A percentile compares a stretch with the other conserved stretches of the same genome.
Conservation (phyloP, 129 eudicot species). For the Silybum marianum region DNA sequence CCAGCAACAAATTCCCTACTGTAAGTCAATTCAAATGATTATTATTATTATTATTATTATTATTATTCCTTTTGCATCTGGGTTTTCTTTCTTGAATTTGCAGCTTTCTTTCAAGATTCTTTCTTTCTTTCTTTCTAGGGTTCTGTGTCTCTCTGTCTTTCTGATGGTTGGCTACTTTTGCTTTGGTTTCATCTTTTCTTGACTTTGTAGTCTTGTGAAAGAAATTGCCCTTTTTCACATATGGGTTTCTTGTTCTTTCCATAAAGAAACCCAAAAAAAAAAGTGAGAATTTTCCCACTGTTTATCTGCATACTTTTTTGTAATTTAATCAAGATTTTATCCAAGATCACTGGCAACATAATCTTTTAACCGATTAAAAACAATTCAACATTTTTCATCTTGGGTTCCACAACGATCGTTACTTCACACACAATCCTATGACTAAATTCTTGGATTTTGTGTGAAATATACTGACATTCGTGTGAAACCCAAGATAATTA, state of each 20-base stretch:
- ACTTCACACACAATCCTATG: constrained; percentile 1
- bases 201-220: constrained; percentile 41
- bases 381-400: not conserved
- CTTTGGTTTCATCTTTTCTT: constrained; percentile 43
- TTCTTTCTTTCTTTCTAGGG: constrained; percentile 20
- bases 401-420: constrained; percentile 9
- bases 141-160: constrained; percentile 27
- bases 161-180: constrained; percentile 27
- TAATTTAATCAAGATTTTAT: constrained; percentile 22
- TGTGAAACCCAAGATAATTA: not conserved
- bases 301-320: constrained; percentile 18
- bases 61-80: constrained; percentile 41
- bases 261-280: constrained; percentile 21
- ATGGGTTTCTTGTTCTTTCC: constrained; percentile 25
- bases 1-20: constrained; percentile 94
- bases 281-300: constrained; percentile 2
- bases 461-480: not conserved
- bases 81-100: constrained; percentile 25
- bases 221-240: constrained; percentile 29
- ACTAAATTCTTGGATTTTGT: not conserved
- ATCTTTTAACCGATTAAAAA: constrained; percentile 3
- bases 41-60: too few relatives aligned
- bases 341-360: constrained; percentile 17
- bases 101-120: constrained; percentile 37
- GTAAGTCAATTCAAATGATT: constrained; percentile 51